Percentiles rank a stretch among this genome's conserved stretches.
These are phyloP conservation scores for Candida krabiensis DNA, from an alignment of 805 yeast genomes.

Conservation along the genomic window DNA sequence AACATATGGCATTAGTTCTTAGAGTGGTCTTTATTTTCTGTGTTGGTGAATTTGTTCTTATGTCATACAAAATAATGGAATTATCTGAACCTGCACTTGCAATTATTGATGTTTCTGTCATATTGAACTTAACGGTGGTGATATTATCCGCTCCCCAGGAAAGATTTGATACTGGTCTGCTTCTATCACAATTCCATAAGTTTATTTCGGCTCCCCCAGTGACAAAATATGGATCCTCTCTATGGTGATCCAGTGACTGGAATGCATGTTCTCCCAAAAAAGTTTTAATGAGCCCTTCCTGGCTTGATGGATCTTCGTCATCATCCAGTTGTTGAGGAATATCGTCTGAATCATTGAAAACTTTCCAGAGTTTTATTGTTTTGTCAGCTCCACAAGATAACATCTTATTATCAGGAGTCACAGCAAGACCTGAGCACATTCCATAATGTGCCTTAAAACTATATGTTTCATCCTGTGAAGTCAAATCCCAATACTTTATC, in stretches of 20 bases:
- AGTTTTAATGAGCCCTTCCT: constrained; percentile 69
- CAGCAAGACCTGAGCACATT: constrained; percentile 79
- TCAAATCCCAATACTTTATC: constrained; percentile 89
- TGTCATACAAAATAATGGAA: constrained; percentile 85
- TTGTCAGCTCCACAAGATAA: constrained; percentile 88
- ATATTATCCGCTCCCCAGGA: constrained; percentile 98
- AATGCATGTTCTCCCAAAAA: constrained; percentile 83
- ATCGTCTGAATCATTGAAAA: constrained; percentile 41
- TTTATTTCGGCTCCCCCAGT: constrained; percentile 91
- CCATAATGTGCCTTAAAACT: constrained; percentile 90
- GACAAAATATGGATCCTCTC: constrained; percentile 69
- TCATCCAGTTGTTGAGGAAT: constrained; percentile 19
- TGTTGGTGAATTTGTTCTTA: constrained; percentile 86
- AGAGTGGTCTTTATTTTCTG: constrained; percentile 84
- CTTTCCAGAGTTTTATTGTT: constrained; percentile 86
- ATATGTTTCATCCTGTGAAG: constrained; percentile 70
- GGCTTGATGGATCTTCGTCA: constrained; percentile 33
- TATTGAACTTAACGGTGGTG: constrained; percentile 78
- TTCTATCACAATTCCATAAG: constrained; percentile 87
- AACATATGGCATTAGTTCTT: constrained; percentile 81
- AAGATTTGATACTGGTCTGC: constrained; percentile 71
- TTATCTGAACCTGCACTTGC: constrained; percentile 93
- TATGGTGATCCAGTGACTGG: constrained; percentile 83
- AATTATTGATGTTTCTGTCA: constrained; percentile 82
- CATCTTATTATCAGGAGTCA: constrained; percentile 63